Percentiles rank a stretch among this genome's conserved stretches.
Conservation (phyloP, 2,329 filamentous ascomycete species). For the Tolypocladium capitatum region DNA sequence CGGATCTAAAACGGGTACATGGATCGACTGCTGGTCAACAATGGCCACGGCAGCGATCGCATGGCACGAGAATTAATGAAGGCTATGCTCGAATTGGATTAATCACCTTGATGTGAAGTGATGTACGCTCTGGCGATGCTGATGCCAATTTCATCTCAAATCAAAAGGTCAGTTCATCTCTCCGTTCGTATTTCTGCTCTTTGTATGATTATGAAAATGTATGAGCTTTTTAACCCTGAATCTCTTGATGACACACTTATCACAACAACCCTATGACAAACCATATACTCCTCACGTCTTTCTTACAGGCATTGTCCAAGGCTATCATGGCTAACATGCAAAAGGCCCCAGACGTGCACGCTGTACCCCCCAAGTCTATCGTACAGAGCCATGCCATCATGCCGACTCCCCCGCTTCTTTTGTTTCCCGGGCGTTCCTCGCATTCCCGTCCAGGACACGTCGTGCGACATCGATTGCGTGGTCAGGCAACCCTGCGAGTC, state of each 20-base stretch:
- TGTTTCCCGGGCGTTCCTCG: slow-evolving; percentile 4
- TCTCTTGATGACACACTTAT: slow-evolving; percentile 38
- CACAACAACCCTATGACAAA: slow-evolving; percentile 46
- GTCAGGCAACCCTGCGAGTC: slow-evolving; percentile 68
- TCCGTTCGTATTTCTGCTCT: slow-evolving; percentile 7
- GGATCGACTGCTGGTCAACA: slow-evolving; percentile 34
- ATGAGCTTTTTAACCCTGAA: slow-evolving; percentile 59
- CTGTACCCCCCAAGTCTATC: too few relatives aligned
- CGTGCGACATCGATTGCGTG: slow-evolving; percentile 56
- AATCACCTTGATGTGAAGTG: not conserved
- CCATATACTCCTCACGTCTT: slow-evolving; percentile 9
- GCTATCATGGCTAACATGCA: slow-evolving; percentile 26
- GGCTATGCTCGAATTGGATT: slow-evolving; percentile 8
- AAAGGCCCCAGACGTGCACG: slow-evolving; percentile 4
- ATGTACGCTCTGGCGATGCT: not conserved
- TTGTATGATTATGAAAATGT: slow-evolving; percentile 43
- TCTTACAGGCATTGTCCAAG: slow-evolving; percentile 10
- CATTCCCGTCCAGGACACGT: slow-evolving; percentile 31
- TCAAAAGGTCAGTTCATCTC: slow-evolving; percentile 30
- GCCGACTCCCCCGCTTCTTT: slow-evolving; percentile 1
- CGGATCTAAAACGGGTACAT: slow-evolving; percentile 30
- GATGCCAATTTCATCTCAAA: not conserved
- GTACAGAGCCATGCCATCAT: slow-evolving; percentile 1
- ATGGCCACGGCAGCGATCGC: slow-evolving; percentile 19
- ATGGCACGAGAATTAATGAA: slow-evolving; percentile 17